Percentiles rank a stretch among this genome's conserved stretches.
These are phyloP conservation scores for Syzygium aromaticum DNA, from an alignment of 345 rosid species.

Conservation along the genomic window DNA sequence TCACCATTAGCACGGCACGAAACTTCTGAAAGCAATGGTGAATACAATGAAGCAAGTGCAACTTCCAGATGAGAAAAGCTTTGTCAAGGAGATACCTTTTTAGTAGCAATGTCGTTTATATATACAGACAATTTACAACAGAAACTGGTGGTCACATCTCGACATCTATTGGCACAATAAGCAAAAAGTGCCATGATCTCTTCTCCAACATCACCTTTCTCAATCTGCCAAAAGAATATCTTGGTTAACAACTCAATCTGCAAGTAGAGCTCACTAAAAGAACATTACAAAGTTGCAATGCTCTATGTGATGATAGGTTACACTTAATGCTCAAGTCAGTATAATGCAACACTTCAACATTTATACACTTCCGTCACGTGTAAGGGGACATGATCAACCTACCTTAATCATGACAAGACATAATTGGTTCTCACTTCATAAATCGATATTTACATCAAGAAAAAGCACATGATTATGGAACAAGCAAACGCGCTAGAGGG, in stretches of 20 bases:
- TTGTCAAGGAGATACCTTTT: slow-evolving; percentile 39
- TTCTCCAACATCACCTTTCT: slow-evolving; percentile 16
- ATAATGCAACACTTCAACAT: not conserved
- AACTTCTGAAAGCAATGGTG: not conserved
- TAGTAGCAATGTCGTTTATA: slow-evolving; percentile 33
- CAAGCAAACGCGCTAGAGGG: not conserved
- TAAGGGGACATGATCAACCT: not conserved
- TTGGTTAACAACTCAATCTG: not conserved
- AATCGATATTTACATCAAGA: not conserved
- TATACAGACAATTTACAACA: slow-evolving; percentile 39
- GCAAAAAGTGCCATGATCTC: slow-evolving; percentile 59
- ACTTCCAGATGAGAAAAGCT: slow-evolving; percentile 7
- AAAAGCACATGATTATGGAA: not conserved
- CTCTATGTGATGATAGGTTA: not conserved
- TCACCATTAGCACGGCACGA: slow-evolving; percentile 2
- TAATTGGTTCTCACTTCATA: not conserved
- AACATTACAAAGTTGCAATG: not conserved
- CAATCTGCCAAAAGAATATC: slow-evolving; percentile 30
- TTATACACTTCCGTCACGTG: not conserved
- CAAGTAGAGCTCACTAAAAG: not conserved
- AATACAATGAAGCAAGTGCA: not conserved
- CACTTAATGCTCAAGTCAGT: not conserved
- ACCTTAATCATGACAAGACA: not conserved
- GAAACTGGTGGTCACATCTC: slow-evolving; percentile 27
- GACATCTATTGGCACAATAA: slow-evolving; percentile 65